Conservation (phyloP, 2,329 filamentous ascomycete species). For the Trichocomaceae sp. region DNA sequence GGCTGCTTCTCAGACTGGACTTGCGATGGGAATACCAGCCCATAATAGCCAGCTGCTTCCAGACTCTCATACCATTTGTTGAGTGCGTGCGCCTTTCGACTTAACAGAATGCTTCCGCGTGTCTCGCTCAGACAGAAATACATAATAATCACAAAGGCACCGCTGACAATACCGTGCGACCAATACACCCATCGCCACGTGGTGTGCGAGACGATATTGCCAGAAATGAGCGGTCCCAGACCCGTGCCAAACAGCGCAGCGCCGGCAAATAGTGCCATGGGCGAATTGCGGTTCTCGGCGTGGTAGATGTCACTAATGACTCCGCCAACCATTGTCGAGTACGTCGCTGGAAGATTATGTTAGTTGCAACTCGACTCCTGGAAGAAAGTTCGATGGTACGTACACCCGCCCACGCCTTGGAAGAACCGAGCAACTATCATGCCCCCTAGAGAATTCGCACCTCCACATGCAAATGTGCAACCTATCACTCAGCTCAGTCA, state of each 20-base stretch:
- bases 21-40: conserved; percentile 43
- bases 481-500: conserved; percentile 22
- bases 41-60: conserved; percentile 58
- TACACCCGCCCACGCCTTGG: conserved; percentile 67
- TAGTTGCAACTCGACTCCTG: neutral
- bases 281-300: conserved; percentile 70
- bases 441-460: conserved; percentile 62
- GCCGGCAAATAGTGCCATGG: conserved; percentile 85
- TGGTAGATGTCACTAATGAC: conserved; percentile 83
- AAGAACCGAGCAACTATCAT: conserved; percentile 72
- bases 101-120: conserved; percentile 70
- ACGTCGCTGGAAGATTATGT: conserved; percentile 42
- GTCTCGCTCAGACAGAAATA: conserved; percentile 73
- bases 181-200: conserved; percentile 27
- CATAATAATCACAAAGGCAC: conserved; percentile 57
- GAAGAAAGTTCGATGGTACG: conserved; percentile 27
- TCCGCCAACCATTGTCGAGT: conserved; percentile 87
- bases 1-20: conserved; percentile 23
- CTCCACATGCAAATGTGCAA: conserved; percentile 66
- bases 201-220: conserved; percentile 19
- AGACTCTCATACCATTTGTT: conserved; percentile 74
- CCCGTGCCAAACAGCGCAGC: conserved; percentile 60
- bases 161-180: conserved; percentile 66
- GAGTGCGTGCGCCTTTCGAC: conserved; percentile 63
- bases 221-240: conserved; percentile 22